phyloP scores from a whole-genome alignment of 805 yeast species.

The Alloascoidea africana region DNA sequence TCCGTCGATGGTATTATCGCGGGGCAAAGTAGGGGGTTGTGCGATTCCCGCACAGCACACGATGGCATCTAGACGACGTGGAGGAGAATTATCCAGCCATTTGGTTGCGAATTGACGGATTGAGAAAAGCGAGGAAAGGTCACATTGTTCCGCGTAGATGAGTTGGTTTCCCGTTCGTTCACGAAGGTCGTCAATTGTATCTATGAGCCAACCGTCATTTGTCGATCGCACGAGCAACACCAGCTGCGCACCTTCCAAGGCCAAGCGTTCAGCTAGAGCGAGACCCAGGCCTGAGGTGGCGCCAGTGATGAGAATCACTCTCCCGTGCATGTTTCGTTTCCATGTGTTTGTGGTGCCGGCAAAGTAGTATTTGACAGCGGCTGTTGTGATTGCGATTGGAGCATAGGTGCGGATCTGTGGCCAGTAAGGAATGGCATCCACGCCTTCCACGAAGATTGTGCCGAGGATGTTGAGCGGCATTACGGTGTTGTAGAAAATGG shows the following conservation, averaged over 20 bases:
- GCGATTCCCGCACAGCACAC: slow-evolving; percentile 79
- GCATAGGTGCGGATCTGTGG: slow-evolving; percentile 35
- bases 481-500: too few species aligned
- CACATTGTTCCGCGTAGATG: slow-evolving; percentile 86
- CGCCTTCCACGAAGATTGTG: slow-evolving; percentile 56
- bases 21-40: slow-evolving; percentile 50
- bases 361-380: slow-evolving; percentile 52
- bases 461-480: slow-evolving; percentile 85
- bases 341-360: slow-evolving; percentile 75
- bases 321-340: slow-evolving; percentile 88
- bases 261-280: slow-evolving; percentile 56
- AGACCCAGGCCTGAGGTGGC: slow-evolving; percentile 91
- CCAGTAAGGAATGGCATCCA: slow-evolving; percentile 67
- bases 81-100: slow-evolving; percentile 87
- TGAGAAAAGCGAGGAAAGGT: slow-evolving; percentile 55
- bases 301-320: slow-evolving; percentile 51
- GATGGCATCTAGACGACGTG: slow-evolving; percentile 82
- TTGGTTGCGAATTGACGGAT: slow-evolving; percentile 83
- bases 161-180: slow-evolving; percentile 51
- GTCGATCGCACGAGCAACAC: slow-evolving; percentile 52
- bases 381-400: slow-evolving; percentile 34
- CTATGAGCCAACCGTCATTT: slow-evolving; percentile 62
- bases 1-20: slow-evolving; percentile 66
- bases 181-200: slow-evolving; percentile 66
- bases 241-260: slow-evolving; percentile 74